A percentile compares a stretch with the other conserved stretches of the same genome.
Evolutionary conservation across 768 basidiomycete genomes (phyloP).

Genomic region (Coprinellus aureogranulatus): DNA sequence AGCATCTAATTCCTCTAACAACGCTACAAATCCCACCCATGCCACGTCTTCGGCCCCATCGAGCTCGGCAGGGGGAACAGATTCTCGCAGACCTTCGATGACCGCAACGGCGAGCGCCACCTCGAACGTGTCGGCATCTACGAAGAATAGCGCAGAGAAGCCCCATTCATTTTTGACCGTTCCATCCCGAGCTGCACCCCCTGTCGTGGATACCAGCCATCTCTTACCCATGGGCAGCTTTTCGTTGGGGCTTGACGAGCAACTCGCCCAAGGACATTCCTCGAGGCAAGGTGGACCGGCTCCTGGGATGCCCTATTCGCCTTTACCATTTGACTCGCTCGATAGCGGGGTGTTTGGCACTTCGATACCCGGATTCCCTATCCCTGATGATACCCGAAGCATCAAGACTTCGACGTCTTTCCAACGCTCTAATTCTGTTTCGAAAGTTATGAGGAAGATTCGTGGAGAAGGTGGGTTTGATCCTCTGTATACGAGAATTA

Average conservation of each 20-base stretch:
- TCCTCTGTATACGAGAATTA: not conserved
- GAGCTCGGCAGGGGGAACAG: slow-evolving; percentile 26
- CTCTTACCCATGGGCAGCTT: slow-evolving; percentile 83
- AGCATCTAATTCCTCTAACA: slow-evolving; percentile 35
- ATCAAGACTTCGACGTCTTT: slow-evolving; percentile 71
- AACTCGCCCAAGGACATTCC: slow-evolving; percentile 13
- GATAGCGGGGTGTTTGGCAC: slow-evolving; percentile 64
- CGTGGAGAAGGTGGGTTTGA: slow-evolving; percentile 73
- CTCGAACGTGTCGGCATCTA: slow-evolving; percentile 47
- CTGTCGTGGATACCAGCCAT: slow-evolving; percentile 52
- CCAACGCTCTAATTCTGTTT: slow-evolving; percentile 79
- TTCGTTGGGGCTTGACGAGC: slow-evolving; percentile 59
- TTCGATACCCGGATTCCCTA: slow-evolving; percentile 88
- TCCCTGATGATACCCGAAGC: slow-evolving; percentile 87
- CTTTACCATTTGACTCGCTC: slow-evolving; percentile 55
- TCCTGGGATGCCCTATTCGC: slow-evolving; percentile 41
- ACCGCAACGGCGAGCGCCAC: slow-evolving; percentile 42
- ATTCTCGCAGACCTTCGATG: slow-evolving; percentile 62
- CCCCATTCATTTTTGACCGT: slow-evolving; percentile 55
- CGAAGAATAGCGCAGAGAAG: slow-evolving; percentile 45
- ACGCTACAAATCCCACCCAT: slow-evolving; percentile 14
- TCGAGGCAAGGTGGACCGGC: too few relatives aligned
- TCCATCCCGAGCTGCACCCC: slow-evolving; percentile 66
- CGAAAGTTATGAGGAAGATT: slow-evolving; percentile 86
- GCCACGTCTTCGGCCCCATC: slow-evolving; percentile 27